phyloP scores from a whole-genome alignment of 345 rosid genomes.

The Eutrema yunnanense region DNA sequence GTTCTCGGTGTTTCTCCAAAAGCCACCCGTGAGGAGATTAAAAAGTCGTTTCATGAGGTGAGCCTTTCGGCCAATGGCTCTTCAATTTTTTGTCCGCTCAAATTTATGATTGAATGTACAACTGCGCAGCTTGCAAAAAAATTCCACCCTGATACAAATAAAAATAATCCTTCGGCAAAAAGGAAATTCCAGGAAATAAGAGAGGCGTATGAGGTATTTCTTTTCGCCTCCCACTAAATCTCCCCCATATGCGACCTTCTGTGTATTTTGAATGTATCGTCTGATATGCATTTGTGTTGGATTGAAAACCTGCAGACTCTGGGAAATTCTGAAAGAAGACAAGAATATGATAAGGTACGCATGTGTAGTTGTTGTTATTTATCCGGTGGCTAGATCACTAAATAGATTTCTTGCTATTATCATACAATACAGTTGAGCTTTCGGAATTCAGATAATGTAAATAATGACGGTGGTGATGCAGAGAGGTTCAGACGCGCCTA shows the following conservation, averaged over 20 bases:
- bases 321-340: constrained; percentile 59
- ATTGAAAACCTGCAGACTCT: constrained; percentile 43
- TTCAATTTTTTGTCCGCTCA: background rate
- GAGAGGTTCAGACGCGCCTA: constrained; percentile 50
- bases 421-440: constrained; percentile 34
- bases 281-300: background rate
- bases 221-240: background rate
- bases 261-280: background rate
- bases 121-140: constrained; percentile 83
- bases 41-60: constrained; percentile 72
- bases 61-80: constrained; percentile 11
- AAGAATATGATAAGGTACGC: constrained; percentile 60
- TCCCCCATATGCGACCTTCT: background rate
- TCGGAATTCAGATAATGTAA: constrained; percentile 39
- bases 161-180: constrained; percentile 78
- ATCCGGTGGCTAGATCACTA: background rate
- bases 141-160: constrained; percentile 90
- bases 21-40: constrained; percentile 74
- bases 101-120: constrained; percentile 5
- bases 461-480: constrained; percentile 45
- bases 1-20: constrained; percentile 69
- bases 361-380: background rate
- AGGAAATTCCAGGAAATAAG: constrained; percentile 81
- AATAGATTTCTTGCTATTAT: background rate
- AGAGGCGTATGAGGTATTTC: constrained; percentile 77